These are phyloP conservation scores for Cyclotella sp. DNA, from an alignment of 108 stramenopile genomes.

Conservation along the genomic window DNA sequence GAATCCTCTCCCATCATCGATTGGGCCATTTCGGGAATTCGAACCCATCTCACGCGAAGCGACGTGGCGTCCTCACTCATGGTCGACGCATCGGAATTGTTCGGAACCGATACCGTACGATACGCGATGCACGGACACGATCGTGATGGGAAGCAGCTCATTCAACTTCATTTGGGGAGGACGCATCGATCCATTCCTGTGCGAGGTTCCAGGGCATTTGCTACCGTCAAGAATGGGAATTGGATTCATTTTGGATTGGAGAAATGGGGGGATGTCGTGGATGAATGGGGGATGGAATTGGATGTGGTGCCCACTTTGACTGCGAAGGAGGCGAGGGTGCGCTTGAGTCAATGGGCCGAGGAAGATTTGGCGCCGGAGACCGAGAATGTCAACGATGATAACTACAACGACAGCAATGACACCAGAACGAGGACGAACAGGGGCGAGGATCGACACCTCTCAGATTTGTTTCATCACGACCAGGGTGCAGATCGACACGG, in stretches of 20 bases:
- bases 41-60: too few species aligned
- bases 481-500: neutral
- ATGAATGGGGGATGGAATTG: neutral
- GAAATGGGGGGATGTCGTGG: slow-evolving; percentile 6
- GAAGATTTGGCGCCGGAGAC: neutral
- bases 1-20: neutral
- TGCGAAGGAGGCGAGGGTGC: neutral
- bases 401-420: neutral
- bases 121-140: neutral
- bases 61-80: too few species aligned
- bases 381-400: neutral
- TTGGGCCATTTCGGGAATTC: neutral
- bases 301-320: neutral
- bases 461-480: too few species aligned
- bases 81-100: too few species aligned
- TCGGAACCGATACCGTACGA: too few species aligned
- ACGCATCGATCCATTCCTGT: neutral
- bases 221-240: slow-evolving; percentile 27
- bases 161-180: neutral
- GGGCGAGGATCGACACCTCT: neutral
- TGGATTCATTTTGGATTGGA: slow-evolving; percentile 17
- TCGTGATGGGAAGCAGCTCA: neutral
- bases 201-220: neutral
- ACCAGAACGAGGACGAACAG: neutral
- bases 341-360: neutral